Evolutionary conservation across 331 rosid species (phyloP).

Genomic region (Quercus tomentella): DNA sequence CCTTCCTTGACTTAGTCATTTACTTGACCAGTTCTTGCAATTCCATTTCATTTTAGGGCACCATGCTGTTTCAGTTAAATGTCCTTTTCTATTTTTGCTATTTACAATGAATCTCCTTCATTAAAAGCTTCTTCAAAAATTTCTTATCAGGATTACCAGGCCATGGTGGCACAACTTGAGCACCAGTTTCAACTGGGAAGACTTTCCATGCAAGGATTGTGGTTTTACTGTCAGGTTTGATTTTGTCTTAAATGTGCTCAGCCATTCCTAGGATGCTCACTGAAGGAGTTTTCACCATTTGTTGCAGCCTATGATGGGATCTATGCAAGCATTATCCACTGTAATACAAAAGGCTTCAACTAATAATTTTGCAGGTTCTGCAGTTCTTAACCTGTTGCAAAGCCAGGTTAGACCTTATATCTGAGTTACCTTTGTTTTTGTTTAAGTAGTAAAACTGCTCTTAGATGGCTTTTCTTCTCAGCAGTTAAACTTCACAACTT

Average conservation of each 20-base stretch:
- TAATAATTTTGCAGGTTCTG: constrained; percentile 82
- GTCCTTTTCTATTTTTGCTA: background rate
- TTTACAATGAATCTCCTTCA: constrained; percentile 12
- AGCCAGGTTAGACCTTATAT: constrained; percentile 64
- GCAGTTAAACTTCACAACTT: background rate
- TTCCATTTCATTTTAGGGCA: background rate
- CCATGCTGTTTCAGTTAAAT: background rate
- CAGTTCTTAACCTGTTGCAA: constrained; percentile 89
- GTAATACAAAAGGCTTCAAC: constrained; percentile 75
- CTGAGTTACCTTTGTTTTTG: background rate
- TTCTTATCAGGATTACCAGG: constrained; percentile 78
- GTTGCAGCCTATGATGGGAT: constrained; percentile 88
- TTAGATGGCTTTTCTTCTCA: background rate
- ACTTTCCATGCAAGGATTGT: constrained; percentile 95
- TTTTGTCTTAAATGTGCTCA: constrained; percentile 19
- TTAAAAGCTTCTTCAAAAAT: background rate
- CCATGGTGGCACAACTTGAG: constrained; percentile 98
- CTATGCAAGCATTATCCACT: constrained; percentile 75
- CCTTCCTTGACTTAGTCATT: background rate
- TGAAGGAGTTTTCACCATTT: constrained; percentile 18
- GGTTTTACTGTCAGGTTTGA: constrained; percentile 96
- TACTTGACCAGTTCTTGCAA: background rate
- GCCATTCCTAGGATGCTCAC: constrained; percentile 19
- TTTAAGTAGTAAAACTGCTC: background rate
- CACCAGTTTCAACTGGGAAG: constrained; percentile 94